Conservation (phyloP, 306 rosid species). For the Prunus fruticosa region DNA sequence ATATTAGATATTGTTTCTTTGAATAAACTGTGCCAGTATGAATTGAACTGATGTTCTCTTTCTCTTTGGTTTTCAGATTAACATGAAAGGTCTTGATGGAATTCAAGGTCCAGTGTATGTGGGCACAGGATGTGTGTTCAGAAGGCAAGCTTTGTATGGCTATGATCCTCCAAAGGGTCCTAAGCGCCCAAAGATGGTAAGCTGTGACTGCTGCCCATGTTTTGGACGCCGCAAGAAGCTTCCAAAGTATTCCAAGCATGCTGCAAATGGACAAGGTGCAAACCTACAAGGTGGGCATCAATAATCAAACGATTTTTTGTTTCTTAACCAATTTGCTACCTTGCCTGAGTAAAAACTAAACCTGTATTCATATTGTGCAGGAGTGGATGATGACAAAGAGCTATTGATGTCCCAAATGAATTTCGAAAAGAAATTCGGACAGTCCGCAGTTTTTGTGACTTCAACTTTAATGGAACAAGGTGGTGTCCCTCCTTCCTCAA, state of each 20-base stretch:
- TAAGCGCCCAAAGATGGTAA: conserved; percentile 93
- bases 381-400: conserved; percentile 73
- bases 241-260: conserved; percentile 53
- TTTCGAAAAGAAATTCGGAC: conserved; percentile 87
- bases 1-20: background rate
- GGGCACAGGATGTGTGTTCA: conserved; percentile 96
- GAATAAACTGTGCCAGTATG: background rate
- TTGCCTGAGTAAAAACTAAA: background rate
- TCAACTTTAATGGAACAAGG: conserved; percentile 89
- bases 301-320: background rate
- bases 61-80: conserved; percentile 56
- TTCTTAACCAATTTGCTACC: background rate
- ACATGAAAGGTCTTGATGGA: conserved; percentile 98
- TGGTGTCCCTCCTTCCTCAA: conserved; percentile 71
- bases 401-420: conserved; percentile 88
- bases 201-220: conserved; percentile 93
- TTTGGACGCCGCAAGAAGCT: conserved; percentile 82
- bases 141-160: conserved; percentile 93
- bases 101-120: conserved; percentile 96
- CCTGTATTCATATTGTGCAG: conserved; percentile 28
- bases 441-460: conserved; percentile 90
- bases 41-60: conserved; percentile 9
- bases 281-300: conserved; percentile 28
- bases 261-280: conserved; percentile 60
- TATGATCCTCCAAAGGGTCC: conserved; percentile 85